Evolutionary conservation across 768 basidiomycete species (phyloP).

Genomic region (Crepidotus variabilis): DNA sequence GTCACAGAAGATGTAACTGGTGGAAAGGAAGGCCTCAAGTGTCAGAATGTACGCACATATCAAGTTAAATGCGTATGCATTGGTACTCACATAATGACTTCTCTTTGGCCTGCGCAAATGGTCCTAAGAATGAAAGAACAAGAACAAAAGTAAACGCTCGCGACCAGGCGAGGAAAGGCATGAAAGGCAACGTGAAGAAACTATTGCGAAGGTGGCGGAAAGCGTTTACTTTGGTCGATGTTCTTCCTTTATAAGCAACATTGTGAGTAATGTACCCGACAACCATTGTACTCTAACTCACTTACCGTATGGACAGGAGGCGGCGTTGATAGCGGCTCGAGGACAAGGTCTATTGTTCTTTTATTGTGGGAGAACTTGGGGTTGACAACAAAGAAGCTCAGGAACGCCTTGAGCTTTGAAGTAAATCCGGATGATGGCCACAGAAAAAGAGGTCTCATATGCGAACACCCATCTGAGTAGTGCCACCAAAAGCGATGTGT

Average conservation of each 20-base stretch:
- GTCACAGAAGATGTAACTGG: slow-evolving; percentile 85
- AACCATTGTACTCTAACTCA: slow-evolving; percentile 20
- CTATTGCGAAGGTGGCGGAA: slow-evolving; percentile 8
- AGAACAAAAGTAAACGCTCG: slow-evolving; percentile 49
- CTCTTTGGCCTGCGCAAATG: slow-evolving; percentile 44
- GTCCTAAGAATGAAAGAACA: slow-evolving; percentile 27
- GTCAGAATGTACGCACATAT: neutral
- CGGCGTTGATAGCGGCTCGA: neutral
- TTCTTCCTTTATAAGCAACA: slow-evolving; percentile 11
- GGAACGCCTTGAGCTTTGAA: neutral
- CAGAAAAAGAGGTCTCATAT: neutral
- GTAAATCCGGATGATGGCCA: neutral
- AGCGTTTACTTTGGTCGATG: neutral
- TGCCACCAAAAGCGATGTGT: too few relatives aligned
- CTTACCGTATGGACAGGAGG: neutral
- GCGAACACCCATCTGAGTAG: too few relatives aligned
- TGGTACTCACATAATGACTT: slow-evolving; percentile 56
- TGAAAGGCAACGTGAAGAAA: slow-evolving; percentile 28
- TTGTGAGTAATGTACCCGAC: neutral
- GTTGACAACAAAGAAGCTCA: neutral
- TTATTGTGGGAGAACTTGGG: neutral
- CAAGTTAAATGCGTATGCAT: slow-evolving; percentile 13
- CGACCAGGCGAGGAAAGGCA: slow-evolving; percentile 76
- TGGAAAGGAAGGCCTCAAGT: slow-evolving; percentile 7
- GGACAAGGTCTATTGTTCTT: slow-evolving; percentile 1